These are phyloP conservation scores for Acrodontium crateriforme DNA, from an alignment of 2,329 filamentous ascomycete species.

Conservation along the genomic window DNA sequence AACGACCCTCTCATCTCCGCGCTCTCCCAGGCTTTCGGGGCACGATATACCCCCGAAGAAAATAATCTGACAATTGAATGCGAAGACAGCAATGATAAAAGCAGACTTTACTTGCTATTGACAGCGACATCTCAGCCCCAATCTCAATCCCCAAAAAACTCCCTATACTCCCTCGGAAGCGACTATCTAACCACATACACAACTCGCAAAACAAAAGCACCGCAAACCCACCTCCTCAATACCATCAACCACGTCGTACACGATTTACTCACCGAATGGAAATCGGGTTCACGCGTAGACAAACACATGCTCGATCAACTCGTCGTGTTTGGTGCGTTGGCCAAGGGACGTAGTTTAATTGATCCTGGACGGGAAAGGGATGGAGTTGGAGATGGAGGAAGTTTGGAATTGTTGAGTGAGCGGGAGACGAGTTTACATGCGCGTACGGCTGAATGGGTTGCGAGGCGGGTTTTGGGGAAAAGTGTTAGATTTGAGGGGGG, in stretches of 20 bases:
- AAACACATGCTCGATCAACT: constrained; percentile 44
- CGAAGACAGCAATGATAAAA: constrained; percentile 11
- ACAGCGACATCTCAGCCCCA: constrained; percentile 33
- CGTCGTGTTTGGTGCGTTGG: constrained; percentile 45
- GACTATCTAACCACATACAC: too few species aligned
- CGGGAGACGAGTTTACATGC: constrained; percentile 31
- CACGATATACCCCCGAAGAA: constrained; percentile 1
- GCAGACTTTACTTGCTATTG: constrained; percentile 39
- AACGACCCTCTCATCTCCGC: too few species aligned
- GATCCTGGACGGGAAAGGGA: constrained; percentile 6
- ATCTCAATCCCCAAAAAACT: constrained; percentile 8
- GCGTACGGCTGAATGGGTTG: constrained; percentile 33
- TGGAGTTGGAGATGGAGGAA: too few species aligned
- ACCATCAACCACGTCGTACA: constrained; percentile 24
- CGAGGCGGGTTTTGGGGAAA: constrained; percentile 23
- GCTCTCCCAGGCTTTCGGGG: constrained; percentile 7
- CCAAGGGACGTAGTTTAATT: constrained; percentile 27
- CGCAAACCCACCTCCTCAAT: constrained; percentile 23
- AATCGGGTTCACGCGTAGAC: constrained; percentile 37
- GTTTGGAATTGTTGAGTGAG: too few species aligned
- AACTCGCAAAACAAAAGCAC: too few species aligned
- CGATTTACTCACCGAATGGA: constrained; percentile 33
- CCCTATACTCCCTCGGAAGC: constrained; percentile 35
- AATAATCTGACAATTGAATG: constrained; percentile 6
- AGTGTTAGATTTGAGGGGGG: constrained; percentile 25